Evolutionary conservation across 2,329 filamentous ascomycete genomes (phyloP).

Genomic region (Dryadomyces quercivorus): DNA sequence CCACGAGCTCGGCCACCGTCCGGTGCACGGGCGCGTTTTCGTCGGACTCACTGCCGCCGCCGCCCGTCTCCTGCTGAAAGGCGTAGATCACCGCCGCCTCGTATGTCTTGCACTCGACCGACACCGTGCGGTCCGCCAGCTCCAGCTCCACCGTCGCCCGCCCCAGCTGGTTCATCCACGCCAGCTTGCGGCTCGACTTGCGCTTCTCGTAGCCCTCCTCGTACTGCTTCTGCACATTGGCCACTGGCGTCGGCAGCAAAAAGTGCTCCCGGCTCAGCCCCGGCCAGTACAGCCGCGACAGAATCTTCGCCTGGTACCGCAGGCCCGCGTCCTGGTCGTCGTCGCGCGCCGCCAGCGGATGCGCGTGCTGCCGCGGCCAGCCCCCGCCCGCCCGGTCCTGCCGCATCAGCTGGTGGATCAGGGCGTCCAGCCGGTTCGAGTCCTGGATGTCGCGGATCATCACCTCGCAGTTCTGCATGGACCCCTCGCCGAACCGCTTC

Average conservation of each 20-base stretch:
- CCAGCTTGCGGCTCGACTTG: constrained; percentile 75
- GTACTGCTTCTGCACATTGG: constrained; percentile 55
- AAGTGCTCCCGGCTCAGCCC: constrained; percentile 60
- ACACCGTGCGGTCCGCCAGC: constrained; percentile 65
- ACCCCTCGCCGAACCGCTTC: constrained; percentile 71
- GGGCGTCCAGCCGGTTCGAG: constrained; percentile 59
- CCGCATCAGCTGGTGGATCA: constrained; percentile 43
- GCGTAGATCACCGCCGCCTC: constrained; percentile 81
- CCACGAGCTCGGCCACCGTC: constrained; percentile 37
- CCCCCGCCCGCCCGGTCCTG: constrained; percentile 13
- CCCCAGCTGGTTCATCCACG: constrained; percentile 76
- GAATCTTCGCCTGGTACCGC: constrained; percentile 64
- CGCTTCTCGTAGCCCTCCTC: constrained; percentile 64
- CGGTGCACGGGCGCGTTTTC: constrained; percentile 23
- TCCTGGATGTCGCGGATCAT: constrained; percentile 93
- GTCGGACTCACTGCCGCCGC: constrained; percentile 14
- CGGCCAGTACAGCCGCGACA: constrained; percentile 92
- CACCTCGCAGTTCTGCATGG: constrained; percentile 87
- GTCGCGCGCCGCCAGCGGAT: constrained; percentile 13
- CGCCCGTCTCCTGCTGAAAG: constrained; percentile 45
- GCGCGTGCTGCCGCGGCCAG: not conserved
- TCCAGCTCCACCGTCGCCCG: constrained; percentile 71
- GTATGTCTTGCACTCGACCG: constrained; percentile 65
- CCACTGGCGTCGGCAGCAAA: constrained; percentile 45
- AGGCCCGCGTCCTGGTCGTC: constrained; percentile 22